Percentiles rank a stretch among this genome's conserved stretches.
Conservation (phyloP, 2,329 filamentous ascomycete species). For the Penicillium verrucosum region DNA sequence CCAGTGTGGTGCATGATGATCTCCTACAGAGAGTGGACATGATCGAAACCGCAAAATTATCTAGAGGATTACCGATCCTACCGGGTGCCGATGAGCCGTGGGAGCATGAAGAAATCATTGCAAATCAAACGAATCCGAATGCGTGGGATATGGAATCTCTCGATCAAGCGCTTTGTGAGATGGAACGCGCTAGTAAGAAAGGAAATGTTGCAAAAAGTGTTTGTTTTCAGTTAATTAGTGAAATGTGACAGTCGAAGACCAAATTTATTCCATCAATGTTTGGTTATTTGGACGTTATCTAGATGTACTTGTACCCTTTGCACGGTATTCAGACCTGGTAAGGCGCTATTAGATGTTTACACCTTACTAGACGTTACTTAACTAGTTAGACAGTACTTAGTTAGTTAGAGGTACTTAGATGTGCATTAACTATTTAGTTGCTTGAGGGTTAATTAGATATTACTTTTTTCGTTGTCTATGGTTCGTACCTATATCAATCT, state of each 20-base stretch:
- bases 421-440: background rate
- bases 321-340: no score
- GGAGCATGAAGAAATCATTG: slow-evolving; percentile 5
- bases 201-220: slow-evolving; percentile 15
- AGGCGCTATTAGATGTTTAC: no score
- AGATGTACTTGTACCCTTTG: background rate
- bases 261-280: background rate
- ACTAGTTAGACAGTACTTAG: no score
- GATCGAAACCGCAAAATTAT: slow-evolving; percentile 8
- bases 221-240: slow-evolving; percentile 20
- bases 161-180: slow-evolving; percentile 15
- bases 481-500: background rate
- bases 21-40: slow-evolving; percentile 14
- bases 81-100: slow-evolving; percentile 13
- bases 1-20: slow-evolving; percentile 12
- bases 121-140: background rate
- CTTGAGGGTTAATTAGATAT: no score
- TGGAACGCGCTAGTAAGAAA: slow-evolving; percentile 15
- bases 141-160: slow-evolving; percentile 16
- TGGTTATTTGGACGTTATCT: background rate
- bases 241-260: slow-evolving; percentile 8
- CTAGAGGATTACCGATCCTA: slow-evolving; percentile 6
- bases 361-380: no score
- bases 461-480: background rate
- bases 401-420: no score